phyloP scores from a whole-genome alignment of 129 eudicot species.

The Rutidosis leptorrhynchoides region DNA sequence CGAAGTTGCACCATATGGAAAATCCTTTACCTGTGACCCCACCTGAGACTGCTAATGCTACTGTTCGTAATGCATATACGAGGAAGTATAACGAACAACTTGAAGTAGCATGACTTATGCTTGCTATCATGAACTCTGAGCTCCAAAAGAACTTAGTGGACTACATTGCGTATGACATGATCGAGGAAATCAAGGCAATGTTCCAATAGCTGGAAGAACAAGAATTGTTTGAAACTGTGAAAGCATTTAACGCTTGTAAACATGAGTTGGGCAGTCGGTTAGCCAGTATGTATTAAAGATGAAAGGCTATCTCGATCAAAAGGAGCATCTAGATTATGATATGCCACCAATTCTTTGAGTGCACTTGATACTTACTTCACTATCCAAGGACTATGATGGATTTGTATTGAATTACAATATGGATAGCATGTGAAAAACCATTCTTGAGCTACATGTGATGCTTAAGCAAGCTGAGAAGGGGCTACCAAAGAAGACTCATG shows the following conservation, averaged over 20 bases:
- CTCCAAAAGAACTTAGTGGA: not conserved
- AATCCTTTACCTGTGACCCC: not conserved
- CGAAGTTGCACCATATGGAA: not conserved
- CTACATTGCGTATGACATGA: not conserved
- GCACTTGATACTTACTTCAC: not conserved
- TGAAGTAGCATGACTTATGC: not conserved
- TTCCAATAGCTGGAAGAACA: not conserved
- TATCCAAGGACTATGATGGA: too few relatives aligned
- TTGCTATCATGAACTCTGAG: not conserved
- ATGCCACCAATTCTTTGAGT: not conserved
- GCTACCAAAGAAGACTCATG: too few relatives aligned
- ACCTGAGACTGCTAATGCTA: too few relatives aligned
- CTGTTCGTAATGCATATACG: not conserved
- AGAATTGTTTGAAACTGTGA: too few relatives aligned
- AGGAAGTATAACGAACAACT: not conserved
- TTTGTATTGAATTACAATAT: not conserved
- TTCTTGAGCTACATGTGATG: not conserved
- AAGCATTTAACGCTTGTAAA: not conserved
- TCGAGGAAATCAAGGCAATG: not conserved
- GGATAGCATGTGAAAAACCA: not conserved
- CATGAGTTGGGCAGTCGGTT: not conserved
- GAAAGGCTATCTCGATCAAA: not conserved
- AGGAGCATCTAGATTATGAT: not conserved
- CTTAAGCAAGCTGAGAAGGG: not conserved
- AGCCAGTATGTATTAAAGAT: not conserved